Base-by-base conservation (phyloP, 306 rosid genomes). In the Macrotyloma uniflorum region DNA sequence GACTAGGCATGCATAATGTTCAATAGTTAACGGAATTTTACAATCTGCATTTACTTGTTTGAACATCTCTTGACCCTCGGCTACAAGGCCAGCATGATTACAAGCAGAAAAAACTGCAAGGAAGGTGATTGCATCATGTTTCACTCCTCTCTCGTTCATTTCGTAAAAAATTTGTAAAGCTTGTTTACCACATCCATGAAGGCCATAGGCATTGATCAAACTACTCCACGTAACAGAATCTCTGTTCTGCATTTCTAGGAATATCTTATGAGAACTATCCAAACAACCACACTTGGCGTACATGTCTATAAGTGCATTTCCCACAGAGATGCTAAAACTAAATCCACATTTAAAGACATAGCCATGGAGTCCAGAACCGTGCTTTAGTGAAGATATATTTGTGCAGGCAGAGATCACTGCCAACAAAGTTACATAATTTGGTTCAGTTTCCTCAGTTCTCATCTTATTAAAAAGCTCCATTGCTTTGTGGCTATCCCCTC, bases 261-360 rank as follows among this genome's bases (percentile, higher is more conserved):
- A 89, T 49, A 83, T 53, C 78, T 84, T 81, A 24, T 0, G 68
- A 13, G 91, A 85, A 74, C 75, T 81, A 15, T 71, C 58, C 19
- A 91, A 55, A 78, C 77, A 81, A 50, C 96, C 90, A 69, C 90
- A 89, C 77, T 91, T 87, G 23, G 92, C 93, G 79, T 91, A 91
- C 96, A 91, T 87, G 35, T 89, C 78, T 42, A 86, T 83, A 26
- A 91, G 90, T 22, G 93, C 88, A 70, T 91, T 91, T 0, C 89
- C 86, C 22, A 87, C 83, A 72, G 43, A 85, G 85, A 76, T 77
- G 73, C 67, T 80, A 67, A 51, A 84, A 75, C 45, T 38, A 14
- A 86, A 76, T 58, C 90, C 90, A 30, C n/a, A 59, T 87, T 87
- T 89, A 20, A 86, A 46, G 79, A 83, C 74, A 74, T 76, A 78